Conservation (phyloP, 805 yeast genomes). For the Wickerhamomyces ciferrii region DNA sequence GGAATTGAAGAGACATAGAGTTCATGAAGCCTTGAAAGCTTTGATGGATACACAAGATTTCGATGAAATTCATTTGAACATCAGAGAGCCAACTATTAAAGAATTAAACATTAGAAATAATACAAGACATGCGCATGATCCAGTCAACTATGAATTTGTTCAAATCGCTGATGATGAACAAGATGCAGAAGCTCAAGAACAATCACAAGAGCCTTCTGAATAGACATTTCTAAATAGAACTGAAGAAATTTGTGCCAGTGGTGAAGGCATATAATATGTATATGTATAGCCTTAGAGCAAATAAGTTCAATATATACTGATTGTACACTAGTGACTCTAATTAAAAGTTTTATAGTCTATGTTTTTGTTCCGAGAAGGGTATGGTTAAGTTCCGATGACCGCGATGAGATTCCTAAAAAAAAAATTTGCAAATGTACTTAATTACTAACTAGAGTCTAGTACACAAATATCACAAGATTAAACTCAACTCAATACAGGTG, state of each 20-base stretch:
- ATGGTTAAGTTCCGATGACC: background rate
- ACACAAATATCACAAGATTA: background rate
- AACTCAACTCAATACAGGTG: too few relatives aligned
- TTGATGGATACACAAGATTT: conserved; percentile 50
- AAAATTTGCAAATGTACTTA: background rate
- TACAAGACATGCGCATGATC: conserved; percentile 66
- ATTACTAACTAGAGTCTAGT: background rate
- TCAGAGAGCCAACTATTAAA: conserved; percentile 68
- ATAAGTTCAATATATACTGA: background rate
- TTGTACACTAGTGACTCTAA: background rate
- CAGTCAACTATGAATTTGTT: conserved; percentile 66
- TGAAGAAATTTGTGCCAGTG: too few relatives aligned
- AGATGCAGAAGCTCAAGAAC: conserved; percentile 13
- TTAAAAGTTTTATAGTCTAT: background rate
- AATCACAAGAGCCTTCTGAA: background rate
- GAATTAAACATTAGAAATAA: conserved; percentile 68
- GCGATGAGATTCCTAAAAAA: background rate
- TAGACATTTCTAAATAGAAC: too few relatives aligned
- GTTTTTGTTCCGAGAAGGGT: background rate
- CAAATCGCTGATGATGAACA: conserved; percentile 27
- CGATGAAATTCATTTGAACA: conserved; percentile 54
- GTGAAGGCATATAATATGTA: too few relatives aligned
- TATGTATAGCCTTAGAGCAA: too few relatives aligned
- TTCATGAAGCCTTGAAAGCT: conserved; percentile 44
- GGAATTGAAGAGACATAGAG: conserved; percentile 81